A percentile compares a stretch with the other conserved stretches of the same genome.
phyloP scores from a whole-genome alignment of 179 eudicot species.

The Corrigiola litoralis region DNA sequence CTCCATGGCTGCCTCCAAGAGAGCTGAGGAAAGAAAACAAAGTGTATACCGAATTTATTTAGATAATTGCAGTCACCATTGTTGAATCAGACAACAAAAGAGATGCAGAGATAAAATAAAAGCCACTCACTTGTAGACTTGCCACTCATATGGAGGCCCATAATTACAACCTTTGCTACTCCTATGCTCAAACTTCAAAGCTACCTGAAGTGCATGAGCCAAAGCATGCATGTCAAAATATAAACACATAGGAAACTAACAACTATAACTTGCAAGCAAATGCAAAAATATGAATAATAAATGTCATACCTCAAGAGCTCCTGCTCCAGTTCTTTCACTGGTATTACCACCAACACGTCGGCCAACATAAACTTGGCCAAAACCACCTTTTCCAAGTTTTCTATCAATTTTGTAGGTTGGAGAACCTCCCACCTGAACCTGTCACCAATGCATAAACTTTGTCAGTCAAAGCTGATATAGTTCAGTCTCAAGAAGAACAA shows the following conservation, averaged over 20 bases:
- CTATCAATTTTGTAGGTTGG: slow-evolving; percentile 58
- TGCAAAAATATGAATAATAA: not conserved
- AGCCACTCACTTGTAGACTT: slow-evolving; percentile 68
- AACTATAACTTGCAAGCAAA: not conserved
- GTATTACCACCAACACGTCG: slow-evolving; percentile 55
- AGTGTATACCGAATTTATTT: slow-evolving; percentile 1
- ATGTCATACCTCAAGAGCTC: slow-evolving; percentile 60
- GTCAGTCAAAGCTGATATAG: too few species aligned
- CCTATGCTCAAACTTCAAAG: slow-evolving; percentile 81
- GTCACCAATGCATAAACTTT: slow-evolving; percentile 18
- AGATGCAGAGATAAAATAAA: not conserved
- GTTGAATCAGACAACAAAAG: too few species aligned
- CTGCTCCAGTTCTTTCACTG: slow-evolving; percentile 59
- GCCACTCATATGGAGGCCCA: slow-evolving; percentile 96
- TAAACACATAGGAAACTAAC: not conserved
- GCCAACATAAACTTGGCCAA: slow-evolving; percentile 95
- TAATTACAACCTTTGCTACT: slow-evolving; percentile 89
- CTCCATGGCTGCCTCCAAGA: slow-evolving; percentile 86
- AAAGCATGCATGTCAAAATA: not conserved
- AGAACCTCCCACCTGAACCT: slow-evolving; percentile 83
- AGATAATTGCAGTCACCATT: too few species aligned
- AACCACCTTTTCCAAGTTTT: slow-evolving; percentile 90
- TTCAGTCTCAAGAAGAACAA: not conserved
- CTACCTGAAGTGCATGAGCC: slow-evolving; percentile 44
- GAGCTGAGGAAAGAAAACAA: slow-evolving; percentile 32